These are phyloP conservation scores for Papiliotrema fonsecae DNA, from an alignment of 1,284 basidiomycete species.

Conservation along the genomic window DNA sequence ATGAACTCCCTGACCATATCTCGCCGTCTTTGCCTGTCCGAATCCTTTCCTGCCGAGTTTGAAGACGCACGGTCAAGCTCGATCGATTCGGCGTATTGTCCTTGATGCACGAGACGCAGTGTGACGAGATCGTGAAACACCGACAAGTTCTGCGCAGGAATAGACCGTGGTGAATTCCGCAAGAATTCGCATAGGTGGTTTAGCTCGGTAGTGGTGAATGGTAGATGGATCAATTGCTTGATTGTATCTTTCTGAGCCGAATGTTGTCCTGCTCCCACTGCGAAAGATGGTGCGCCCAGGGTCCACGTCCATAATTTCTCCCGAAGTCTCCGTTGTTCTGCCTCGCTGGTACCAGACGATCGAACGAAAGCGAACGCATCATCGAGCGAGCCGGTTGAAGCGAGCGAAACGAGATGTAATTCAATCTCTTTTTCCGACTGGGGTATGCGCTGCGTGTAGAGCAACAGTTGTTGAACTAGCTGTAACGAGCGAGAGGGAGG, in stretches of 20 bases:
- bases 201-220: slow-evolving; percentile 37
- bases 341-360: neutral
- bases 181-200: slow-evolving; percentile 38
- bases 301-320: slow-evolving; percentile 38
- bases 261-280: slow-evolving; percentile 22
- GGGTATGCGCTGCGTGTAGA: slow-evolving; percentile 7
- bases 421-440: slow-evolving; percentile 13
- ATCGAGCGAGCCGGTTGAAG: slow-evolving; percentile 19
- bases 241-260: slow-evolving; percentile 27
- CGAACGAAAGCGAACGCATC: slow-evolving; percentile 29
- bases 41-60: slow-evolving; percentile 44
- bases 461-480: slow-evolving; percentile 27
- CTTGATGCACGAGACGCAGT: slow-evolving; percentile 68
- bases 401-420: slow-evolving; percentile 21
- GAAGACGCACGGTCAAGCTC: slow-evolving; percentile 60
- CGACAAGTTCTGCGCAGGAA: slow-evolving; percentile 54
- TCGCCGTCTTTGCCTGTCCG: slow-evolving; percentile 52
- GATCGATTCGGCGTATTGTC: slow-evolving; percentile 65
- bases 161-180: slow-evolving; percentile 48
- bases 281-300: slow-evolving; percentile 26
- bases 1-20: slow-evolving; percentile 66
- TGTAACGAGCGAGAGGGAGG: slow-evolving; percentile 25
- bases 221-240: slow-evolving; percentile 36
- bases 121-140: slow-evolving; percentile 75
- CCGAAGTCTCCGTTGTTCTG: slow-evolving; percentile 9